phyloP scores from a whole-genome alignment of 78 protist species.

The Parvularia atlantis region DNA sequence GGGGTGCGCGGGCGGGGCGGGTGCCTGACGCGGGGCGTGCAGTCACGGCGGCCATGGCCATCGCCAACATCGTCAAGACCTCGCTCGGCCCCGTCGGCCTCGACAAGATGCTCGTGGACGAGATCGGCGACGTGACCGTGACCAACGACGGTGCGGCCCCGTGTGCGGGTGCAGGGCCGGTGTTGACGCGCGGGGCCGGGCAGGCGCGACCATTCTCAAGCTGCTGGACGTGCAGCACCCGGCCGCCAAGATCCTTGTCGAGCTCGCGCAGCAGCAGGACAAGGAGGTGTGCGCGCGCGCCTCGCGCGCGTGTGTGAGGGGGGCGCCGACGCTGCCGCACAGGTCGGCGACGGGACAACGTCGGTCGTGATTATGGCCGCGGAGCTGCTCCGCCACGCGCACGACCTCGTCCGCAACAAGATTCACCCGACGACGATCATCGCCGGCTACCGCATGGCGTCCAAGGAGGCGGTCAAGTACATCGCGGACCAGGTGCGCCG shows the following conservation, averaged over 20 bases:
- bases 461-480: conserved; percentile 76
- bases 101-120: conserved; percentile 98
- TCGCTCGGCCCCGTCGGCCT: conserved; percentile 98
- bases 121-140: conserved; percentile 87
- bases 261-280: conserved; percentile 87
- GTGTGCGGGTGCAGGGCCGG: no score
- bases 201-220: conserved; percentile 87
- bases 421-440: conserved; percentile 98
- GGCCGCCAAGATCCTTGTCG: conserved; percentile 87
- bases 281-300: conserved; percentile 86
- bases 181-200: no score
- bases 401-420: conserved; percentile 72
- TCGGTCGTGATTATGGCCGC: conserved; percentile 97
- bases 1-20: no score
- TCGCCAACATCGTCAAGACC: conserved; percentile 92
- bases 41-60: conserved; percentile 77
- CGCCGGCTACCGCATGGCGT: conserved; percentile 89
- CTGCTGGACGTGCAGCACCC: conserved; percentile 94
- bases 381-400: conserved; percentile 90
- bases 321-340: conserved; percentile 47
- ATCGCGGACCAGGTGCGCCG: conserved; percentile 61
- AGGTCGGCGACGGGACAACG: conserved; percentile 97
- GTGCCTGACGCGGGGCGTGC: no score
- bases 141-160: conserved; percentile 96
- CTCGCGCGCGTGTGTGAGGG: no score